A percentile compares a stretch with the other conserved stretches of the same genome.
These are phyloP conservation scores for Candida golubevii DNA, from an alignment of 805 yeast genomes.

Conservation along the genomic window DNA sequence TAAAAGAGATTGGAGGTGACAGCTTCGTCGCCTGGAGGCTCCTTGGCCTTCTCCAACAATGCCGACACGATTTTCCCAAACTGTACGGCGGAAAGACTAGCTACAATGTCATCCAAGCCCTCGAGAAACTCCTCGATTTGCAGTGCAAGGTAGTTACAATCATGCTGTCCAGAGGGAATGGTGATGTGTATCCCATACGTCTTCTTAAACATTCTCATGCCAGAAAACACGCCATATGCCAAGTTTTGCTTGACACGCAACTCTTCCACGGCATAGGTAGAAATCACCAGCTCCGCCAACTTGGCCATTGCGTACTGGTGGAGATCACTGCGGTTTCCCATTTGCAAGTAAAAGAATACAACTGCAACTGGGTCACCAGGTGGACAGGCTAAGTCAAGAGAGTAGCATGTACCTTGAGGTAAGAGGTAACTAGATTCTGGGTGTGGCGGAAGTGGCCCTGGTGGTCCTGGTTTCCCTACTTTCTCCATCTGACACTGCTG, in stretches of 20 bases:
- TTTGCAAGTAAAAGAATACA: conserved; percentile 51
- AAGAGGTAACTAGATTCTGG: conserved; percentile 5
- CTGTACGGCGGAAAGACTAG: conserved; percentile 25
- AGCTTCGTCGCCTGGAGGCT: conserved; percentile 15
- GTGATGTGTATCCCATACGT: conserved; percentile 57
- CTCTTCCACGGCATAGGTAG: conserved; percentile 40
- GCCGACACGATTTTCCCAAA: conserved; percentile 18
- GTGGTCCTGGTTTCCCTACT: not conserved
- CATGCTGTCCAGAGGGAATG: conserved; percentile 47
- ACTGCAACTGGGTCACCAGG: conserved; percentile 20
- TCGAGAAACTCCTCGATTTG: conserved; percentile 47
- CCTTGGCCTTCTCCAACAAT: conserved; percentile 4
- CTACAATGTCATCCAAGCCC: conserved; percentile 35
- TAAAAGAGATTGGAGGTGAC: conserved; percentile 23
- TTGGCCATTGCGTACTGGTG: conserved; percentile 38
- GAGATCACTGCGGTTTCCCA: conserved; percentile 43
- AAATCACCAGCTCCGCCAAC: conserved; percentile 45
- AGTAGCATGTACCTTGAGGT: not conserved
- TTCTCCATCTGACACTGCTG: not conserved
- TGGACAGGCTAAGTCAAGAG: not conserved
- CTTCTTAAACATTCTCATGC: conserved; percentile 46
- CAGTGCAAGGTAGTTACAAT: conserved; percentile 37
- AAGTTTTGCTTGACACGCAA: conserved; percentile 53
- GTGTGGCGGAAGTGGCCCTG: not conserved
- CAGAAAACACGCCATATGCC: conserved; percentile 61